Base-by-base conservation (phyloP, 345 rosid species). In the Lenwebbia sp. region DNA sequence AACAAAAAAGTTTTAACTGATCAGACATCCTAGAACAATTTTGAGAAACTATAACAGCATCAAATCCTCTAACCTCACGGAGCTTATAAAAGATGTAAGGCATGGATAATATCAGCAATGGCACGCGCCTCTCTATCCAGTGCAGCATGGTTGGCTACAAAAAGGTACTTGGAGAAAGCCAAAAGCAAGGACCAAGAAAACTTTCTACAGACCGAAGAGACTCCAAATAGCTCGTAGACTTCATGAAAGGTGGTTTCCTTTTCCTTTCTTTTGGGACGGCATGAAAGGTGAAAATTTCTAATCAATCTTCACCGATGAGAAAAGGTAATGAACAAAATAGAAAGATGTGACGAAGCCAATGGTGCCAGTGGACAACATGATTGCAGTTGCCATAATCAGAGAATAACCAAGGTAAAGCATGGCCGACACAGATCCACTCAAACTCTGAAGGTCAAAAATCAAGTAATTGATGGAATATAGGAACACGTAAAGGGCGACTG, bases 321-420 rank as follows among this genome's bases (percentile, higher is more conserved):
- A 91, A 49, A 91, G 93, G 87, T 89, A 91, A 83, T 91, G 92
- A 84, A 91, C 93, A 58, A 91, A 91, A 84, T 87, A 91, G 86
- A 91, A 91, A 1, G 93, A 91, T 58, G 86, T 83, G 47, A 90
- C 87, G 91, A 91, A 87, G 74, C 93, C 93, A 47, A 91, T 88
- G 65, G 91, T 84, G 83, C 93, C 93, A 2, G 93, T 91, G 76
- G 92, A 88, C 85, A 91, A 50, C 93, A 91, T 91, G 88, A 91
- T 91, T 44, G 91, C 93, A 47, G 88, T 44, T 6, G 92, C 93
- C 91, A 91, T 90, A 57, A 91, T 75, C 53, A 91, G 88, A 5
- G 92, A 90, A 78, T 91, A 91, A 37, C 93, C 93, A 7, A 91
- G 90, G 82, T 90, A 91, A 85, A 91, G 93, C 55, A 89, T 82